These are phyloP conservation scores for Peniophora sp. DNA, from an alignment of 1,284 basidiomycete genomes.

Conservation along the genomic window DNA sequence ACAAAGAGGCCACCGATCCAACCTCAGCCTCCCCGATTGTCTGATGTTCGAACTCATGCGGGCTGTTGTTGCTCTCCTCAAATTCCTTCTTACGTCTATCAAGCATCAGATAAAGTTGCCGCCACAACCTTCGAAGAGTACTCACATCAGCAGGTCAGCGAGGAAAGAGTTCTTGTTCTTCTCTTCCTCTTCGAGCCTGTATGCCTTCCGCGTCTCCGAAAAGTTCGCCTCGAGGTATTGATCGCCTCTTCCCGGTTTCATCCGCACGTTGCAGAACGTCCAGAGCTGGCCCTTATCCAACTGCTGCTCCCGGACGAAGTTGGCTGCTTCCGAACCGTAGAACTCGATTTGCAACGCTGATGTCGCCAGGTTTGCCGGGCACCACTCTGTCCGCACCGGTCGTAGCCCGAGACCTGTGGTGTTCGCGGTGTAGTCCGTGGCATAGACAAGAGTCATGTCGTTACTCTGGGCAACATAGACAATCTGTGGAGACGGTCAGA, in stretches of 20 bases:
- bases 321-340: constrained; percentile 36
- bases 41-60: constrained; percentile 32
- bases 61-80: constrained; percentile 20
- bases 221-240: constrained; percentile 48
- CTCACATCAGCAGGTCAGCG: constrained; percentile 44
- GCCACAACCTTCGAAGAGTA: constrained; percentile 9
- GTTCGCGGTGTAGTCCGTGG: constrained; percentile 60
- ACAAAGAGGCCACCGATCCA: constrained; percentile 20
- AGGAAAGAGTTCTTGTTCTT: constrained; percentile 30
- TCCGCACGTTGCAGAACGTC: constrained; percentile 46
- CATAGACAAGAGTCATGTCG: constrained; percentile 37
- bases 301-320: constrained; percentile 12
- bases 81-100: constrained; percentile 49
- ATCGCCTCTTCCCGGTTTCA: constrained; percentile 24
- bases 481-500: constrained; percentile 41
- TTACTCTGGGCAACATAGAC: constrained; percentile 23
- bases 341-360: constrained; percentile 45
- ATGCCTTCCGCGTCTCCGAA: constrained; percentile 34
- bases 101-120: constrained; percentile 5
- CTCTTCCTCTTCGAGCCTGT: constrained; percentile 32
- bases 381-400: constrained; percentile 35
- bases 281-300: constrained; percentile 40
- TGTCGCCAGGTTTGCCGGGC: constrained; percentile 33
- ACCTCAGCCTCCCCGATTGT: constrained; percentile 37
- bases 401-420: constrained; percentile 11